Conservation (phyloP, 176 grass and related monocot genomes). For the Avena insularis region DNA sequence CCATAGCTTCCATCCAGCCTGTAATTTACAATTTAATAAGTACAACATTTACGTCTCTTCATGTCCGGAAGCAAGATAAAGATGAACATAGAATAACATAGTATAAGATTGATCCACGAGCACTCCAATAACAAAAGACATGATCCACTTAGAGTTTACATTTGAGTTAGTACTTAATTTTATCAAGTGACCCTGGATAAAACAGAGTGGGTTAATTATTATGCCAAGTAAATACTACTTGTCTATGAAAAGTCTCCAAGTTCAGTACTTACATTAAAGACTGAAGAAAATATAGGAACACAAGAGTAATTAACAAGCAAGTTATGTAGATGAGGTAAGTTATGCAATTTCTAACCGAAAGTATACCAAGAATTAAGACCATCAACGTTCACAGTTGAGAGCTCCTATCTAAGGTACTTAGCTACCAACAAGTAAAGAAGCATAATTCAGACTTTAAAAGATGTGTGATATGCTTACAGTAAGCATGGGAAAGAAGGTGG, state of each 20-base stretch:
- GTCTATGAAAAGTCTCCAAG: not conserved
- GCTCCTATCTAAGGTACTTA: not conserved
- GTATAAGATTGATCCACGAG: too few relatives aligned
- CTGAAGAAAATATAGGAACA: not conserved
- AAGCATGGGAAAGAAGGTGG: conserved; percentile 95
- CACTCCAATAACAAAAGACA: too few relatives aligned
- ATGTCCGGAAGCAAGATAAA: not conserved
- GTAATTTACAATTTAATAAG: conserved; percentile 27
- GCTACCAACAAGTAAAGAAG: not conserved
- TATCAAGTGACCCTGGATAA: not conserved
- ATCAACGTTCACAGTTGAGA: not conserved
- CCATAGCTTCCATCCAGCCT: conserved; percentile 99
- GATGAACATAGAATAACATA: not conserved
- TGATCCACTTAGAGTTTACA: not conserved
- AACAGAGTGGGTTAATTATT: too few relatives aligned
- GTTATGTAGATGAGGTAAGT: too few relatives aligned
- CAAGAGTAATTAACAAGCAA: not conserved
- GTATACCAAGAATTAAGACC: not conserved
- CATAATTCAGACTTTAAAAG: conserved; percentile 16
- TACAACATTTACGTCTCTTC: not conserved
- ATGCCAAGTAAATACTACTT: not conserved
- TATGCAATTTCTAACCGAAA: not conserved
- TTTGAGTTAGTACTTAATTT: not conserved
- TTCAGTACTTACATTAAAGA: not conserved
- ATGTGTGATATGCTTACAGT: conserved; percentile 61